phyloP scores from a whole-genome alignment of 148 eudicot species.

The Vaccinium macrocarpon region DNA sequence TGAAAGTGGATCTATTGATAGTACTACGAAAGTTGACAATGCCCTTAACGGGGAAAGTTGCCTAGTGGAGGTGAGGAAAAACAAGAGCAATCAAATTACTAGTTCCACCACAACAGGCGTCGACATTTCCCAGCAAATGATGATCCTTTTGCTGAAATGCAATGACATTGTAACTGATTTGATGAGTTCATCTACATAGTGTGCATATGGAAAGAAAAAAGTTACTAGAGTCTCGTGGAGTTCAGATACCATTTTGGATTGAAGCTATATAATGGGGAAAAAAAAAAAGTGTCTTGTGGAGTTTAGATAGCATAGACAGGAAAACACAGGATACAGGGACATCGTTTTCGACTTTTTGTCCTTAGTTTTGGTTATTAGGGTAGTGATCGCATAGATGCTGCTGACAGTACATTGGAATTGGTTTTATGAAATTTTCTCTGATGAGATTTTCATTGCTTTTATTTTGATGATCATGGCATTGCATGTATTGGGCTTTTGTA shows the following conservation, averaged over 20 bases:
- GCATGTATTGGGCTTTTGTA: neutral
- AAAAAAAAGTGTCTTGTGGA: neutral
- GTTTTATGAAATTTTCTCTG: neutral
- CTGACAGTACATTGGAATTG: neutral
- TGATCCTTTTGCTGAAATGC: neutral
- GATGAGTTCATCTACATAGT: neutral
- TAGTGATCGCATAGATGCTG: neutral
- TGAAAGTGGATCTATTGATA: neutral
- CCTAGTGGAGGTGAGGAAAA: neutral
- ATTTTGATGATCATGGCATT: neutral
- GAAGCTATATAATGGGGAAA: neutral
- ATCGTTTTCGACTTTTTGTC: neutral
- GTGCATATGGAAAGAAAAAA: neutral
- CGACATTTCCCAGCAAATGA: neutral
- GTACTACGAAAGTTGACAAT: neutral
- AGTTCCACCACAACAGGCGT: neutral
- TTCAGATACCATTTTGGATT: too few species aligned
- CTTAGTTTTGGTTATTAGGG: neutral
- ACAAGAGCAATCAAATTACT: neutral
- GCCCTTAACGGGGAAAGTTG: neutral
- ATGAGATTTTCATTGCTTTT: neutral
- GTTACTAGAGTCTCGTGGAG: too few species aligned
- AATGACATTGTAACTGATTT: neutral
- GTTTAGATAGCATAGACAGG: neutral
- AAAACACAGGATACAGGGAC: neutral